Evolutionary conservation across 768 basidiomycete species (phyloP), one percentile per base, ranked within the genome.

Genomic region (Kwoniella newhampshirensis): DNA sequence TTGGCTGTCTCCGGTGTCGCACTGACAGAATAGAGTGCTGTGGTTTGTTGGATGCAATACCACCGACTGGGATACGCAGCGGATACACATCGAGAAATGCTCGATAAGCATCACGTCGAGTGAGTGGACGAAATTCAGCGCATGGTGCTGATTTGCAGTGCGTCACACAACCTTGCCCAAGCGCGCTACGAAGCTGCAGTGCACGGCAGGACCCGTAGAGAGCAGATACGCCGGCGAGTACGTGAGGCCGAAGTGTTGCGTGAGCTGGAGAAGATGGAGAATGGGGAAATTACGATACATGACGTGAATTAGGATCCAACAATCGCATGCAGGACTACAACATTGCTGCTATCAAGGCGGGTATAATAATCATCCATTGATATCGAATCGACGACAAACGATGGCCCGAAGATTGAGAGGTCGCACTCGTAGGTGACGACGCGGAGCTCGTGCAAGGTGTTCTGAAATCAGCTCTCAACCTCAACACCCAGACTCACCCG

Each of bases 161-260:
- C 75, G 3, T 74, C 75, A 1, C 62, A 70, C 47, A 69, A 71
- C 0, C 52, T 76, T 0, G 75, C 75, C 2, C 63, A 70, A 43
- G 75, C 75, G 0, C 56, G 68, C 18, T 60, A 63, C 18, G 75
- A 76, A 59, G 75, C 75, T n/a, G 66, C 63, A 8, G 49, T 68
- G 8, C 63, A 68, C 43, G 75, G 75, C 26, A 61, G 59, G 17
- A 66, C 67, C 36, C 59, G 75, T 3, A 48, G 75, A 8, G 75
- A 76, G 49, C 62, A 63, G 37, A 76, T 76, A 40, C 62, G 73
- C 12, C 59, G 73, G 1, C 32, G 62, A 20, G 73, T 76, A 0
- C 53, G 74, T 13, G 64, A 66, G 43, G 42, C 47, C 15, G 66
- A 73, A 41, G 66, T 73, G 6, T 45, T 73, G 37, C 49, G 48